Base-by-base conservation (phyloP, 495 filamentous ascomycete species). In the Penicillium silybi region DNA sequence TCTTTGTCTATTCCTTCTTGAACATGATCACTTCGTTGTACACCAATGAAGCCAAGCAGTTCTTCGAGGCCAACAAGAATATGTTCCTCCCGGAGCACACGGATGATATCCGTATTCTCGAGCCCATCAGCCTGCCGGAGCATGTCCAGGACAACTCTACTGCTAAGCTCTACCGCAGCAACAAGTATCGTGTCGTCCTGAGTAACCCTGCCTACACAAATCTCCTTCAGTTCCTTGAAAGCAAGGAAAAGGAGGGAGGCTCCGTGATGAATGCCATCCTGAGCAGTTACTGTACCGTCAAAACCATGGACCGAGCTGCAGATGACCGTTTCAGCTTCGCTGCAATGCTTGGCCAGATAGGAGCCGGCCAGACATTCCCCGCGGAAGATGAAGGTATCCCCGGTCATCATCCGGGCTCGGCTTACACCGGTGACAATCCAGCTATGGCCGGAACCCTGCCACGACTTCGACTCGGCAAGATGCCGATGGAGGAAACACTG, bases 331-430 rank as follows among this genome's bases (percentile, higher is more conserved):
- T 83, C 54, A 91, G 87, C 64, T 90, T 96, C 57, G 86, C 89
- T 49, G 81, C 86, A 4, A 82, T 96, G 61, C 76, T 88, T n/a
- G 83, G 81, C n/a, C 79, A 85, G 34, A 72, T 73, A 25, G 61
- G 69, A 11, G 74, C 80, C 1, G 85, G 84, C 10, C 87, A 92
- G 37, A 76, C 81, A 7, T 78, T 81, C 51, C 85, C 86, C 10
- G 84, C 87, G 27, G 86, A 93, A 60, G 86, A 93, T 58, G 93
- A 98, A 66, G 93, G 93, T 32, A 97, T 98, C 54, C 88, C 89
- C 0, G 95, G 95, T 5, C 86, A 95, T 42, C 86, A 90, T 53
- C 89, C 89, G 1, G 93, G 93, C 0, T 87, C 91, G 3, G 82
- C 85, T 19, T 90, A 92, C 57, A 82, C 81, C 19, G 84, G 87